Conservation (phyloP, 768 basidiomycete genomes). For the Lentinula sp. region DNA sequence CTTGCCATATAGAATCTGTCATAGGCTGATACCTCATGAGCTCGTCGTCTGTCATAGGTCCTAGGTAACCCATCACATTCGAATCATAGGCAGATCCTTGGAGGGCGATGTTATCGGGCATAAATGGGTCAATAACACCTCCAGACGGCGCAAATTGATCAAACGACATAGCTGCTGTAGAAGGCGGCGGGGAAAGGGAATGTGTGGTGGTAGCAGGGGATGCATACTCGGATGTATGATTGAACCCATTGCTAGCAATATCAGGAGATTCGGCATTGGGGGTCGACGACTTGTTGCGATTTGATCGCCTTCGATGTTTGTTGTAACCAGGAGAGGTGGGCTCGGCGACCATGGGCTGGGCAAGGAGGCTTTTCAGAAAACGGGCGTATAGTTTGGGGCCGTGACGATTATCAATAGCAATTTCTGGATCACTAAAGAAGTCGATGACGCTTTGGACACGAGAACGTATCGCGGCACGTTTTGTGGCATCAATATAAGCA, state of each 20-base stretch:
- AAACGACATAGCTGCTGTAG: constrained; percentile 37
- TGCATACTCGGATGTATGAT: constrained; percentile 18
- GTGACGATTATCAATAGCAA: constrained; percentile 77
- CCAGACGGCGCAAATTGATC: constrained; percentile 37
- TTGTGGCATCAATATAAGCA: constrained; percentile 49
- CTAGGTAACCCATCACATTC: background rate
- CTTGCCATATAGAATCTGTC: constrained; percentile 48
- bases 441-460: constrained; percentile 64
- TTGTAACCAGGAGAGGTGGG: constrained; percentile 2
- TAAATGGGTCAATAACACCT: constrained; percentile 36
- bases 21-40: constrained; percentile 58
- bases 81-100: background rate
- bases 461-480: constrained; percentile 53
- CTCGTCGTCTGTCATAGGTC: constrained; percentile 32
- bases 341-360: constrained; percentile 41
- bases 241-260: background rate
- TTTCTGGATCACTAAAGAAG: constrained; percentile 60
- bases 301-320: constrained; percentile 5
- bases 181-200: constrained; percentile 41
- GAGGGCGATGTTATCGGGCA: constrained; percentile 1
- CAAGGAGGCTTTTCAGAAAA: constrained; percentile 69
- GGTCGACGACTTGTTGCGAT: constrained; percentile 11
- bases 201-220: constrained; percentile 34
- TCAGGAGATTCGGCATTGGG: constrained; percentile 10
- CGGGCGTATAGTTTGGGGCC: constrained; percentile 76